Conservation (phyloP, 306 rosid genomes). For the Hippophae gyantsensis region DNA sequence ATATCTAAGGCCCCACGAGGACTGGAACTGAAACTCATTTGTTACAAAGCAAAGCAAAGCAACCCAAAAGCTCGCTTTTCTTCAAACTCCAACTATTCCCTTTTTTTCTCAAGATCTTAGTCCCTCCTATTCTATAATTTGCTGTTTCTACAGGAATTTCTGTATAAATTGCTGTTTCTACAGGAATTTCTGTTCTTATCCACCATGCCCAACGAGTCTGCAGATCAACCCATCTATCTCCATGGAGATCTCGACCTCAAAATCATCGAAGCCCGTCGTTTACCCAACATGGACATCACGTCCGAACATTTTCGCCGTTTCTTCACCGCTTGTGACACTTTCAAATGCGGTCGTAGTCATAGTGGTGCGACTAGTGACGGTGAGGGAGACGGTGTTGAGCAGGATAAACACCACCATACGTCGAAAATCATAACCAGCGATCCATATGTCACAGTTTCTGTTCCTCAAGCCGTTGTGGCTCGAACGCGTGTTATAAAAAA, state of each 20-base stretch:
- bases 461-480: conserved; percentile 79
- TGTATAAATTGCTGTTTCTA: too few species aligned
- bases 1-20: too few species aligned
- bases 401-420: conserved; percentile 6
- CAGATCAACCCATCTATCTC: conserved; percentile 32
- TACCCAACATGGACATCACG: conserved; percentile 84
- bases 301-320: conserved; percentile 73
- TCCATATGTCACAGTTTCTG: conserved; percentile 61
- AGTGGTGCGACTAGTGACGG: background rate
- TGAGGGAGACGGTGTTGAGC: background rate
- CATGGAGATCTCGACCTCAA: conserved; percentile 81
- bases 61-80: too few species aligned
- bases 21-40: too few species aligned
- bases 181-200: background rate
- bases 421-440: conserved; percentile 54
- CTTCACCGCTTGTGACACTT: conserved; percentile 62
- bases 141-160: too few species aligned
- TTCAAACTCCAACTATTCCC: too few species aligned
- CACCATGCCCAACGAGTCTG: conserved; percentile 39
- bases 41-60: too few species aligned
- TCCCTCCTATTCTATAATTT: too few species aligned
- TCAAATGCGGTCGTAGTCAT: conserved; percentile 22
- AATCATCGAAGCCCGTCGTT: conserved; percentile 42
- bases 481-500: conserved; percentile 82
- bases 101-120: too few species aligned